Evolutionary conservation across 192 early-diverging fungal species (phyloP).

Genomic region (Mortierella alpina): DNA sequence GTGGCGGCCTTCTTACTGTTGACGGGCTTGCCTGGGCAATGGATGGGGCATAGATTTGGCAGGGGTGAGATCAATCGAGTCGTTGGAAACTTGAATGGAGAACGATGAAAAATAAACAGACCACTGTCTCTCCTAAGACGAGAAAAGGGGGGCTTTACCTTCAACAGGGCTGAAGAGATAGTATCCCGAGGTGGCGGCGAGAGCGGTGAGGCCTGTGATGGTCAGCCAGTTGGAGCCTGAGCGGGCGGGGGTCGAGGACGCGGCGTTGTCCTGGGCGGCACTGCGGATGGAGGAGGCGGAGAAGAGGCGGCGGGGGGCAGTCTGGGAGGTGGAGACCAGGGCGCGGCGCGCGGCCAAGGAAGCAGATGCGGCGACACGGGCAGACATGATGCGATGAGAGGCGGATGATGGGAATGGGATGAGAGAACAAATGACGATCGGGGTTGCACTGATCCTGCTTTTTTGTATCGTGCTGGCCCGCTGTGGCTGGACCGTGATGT

Average conservation of each 20-base stretch:
- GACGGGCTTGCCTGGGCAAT: background rate
- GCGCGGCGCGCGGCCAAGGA: constrained; percentile 21
- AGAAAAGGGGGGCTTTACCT: constrained; percentile 4
- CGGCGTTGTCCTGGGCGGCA: background rate
- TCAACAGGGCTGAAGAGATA: constrained; percentile 53
- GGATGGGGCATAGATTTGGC: background rate
- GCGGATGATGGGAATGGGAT: constrained; percentile 26
- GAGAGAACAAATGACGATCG: constrained; percentile 1
- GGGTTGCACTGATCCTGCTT: too few species aligned
- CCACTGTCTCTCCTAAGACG: background rate
- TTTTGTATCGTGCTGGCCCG: too few species aligned
- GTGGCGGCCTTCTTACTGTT: constrained; percentile 11
- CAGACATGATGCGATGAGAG: background rate
- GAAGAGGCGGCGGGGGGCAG: constrained; percentile 25
- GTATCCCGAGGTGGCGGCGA: constrained; percentile 50
- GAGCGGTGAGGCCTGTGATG: constrained; percentile 34
- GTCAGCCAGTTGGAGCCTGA: constrained; percentile 45
- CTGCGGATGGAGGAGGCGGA: constrained; percentile 31
- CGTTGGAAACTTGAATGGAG: background rate
- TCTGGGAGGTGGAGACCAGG: constrained; percentile 3
- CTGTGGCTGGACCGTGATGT: too few species aligned
- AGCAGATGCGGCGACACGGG: constrained; percentile 19
- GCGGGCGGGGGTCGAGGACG: background rate
- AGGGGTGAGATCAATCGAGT: background rate
- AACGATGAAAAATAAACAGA: background rate